phyloP scores from a whole-genome alignment of 1,284 basidiomycete genomes.

The Irpex sp. region DNA sequence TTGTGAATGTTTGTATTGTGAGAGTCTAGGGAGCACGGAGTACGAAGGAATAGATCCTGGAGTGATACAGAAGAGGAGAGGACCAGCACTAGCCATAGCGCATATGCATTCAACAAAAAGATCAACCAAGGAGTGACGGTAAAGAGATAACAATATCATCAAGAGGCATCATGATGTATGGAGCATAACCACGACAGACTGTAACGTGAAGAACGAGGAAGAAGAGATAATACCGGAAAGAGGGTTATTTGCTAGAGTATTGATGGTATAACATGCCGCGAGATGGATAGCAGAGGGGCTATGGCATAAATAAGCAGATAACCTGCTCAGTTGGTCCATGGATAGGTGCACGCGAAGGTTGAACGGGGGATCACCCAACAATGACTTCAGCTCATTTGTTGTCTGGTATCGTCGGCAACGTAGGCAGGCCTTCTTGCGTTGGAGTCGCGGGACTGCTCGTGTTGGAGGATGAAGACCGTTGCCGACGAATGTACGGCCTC shows the following conservation, averaged over 20 bases:
- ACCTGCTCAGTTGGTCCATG: background rate
- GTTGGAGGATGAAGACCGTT: constrained; percentile 47
- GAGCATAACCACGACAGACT: no score
- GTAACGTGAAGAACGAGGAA: background rate
- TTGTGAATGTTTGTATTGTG: background rate
- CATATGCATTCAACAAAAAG: background rate
- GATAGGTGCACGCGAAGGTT: background rate
- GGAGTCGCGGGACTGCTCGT: constrained; percentile 14
- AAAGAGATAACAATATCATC: no score
- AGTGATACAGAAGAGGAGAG: background rate
- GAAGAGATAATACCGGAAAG: background rate
- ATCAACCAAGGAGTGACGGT: background rate
- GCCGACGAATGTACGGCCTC: constrained; percentile 54
- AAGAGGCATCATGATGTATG: no score
- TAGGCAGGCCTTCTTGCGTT: background rate
- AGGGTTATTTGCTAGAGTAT: background rate
- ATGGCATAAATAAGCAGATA: background rate
- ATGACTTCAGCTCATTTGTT: background rate
- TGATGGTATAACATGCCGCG: background rate
- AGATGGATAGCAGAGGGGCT: background rate
- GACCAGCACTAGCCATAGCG: background rate
- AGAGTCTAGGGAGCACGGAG: background rate
- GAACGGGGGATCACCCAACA: background rate
- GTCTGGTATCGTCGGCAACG: background rate
- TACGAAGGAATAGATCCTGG: background rate